A percentile compares a stretch with the other conserved stretches of the same genome.
phyloP scores from a whole-genome alignment of 1,284 basidiomycete genomes.

The Cutaneotrichosporon sp. region DNA sequence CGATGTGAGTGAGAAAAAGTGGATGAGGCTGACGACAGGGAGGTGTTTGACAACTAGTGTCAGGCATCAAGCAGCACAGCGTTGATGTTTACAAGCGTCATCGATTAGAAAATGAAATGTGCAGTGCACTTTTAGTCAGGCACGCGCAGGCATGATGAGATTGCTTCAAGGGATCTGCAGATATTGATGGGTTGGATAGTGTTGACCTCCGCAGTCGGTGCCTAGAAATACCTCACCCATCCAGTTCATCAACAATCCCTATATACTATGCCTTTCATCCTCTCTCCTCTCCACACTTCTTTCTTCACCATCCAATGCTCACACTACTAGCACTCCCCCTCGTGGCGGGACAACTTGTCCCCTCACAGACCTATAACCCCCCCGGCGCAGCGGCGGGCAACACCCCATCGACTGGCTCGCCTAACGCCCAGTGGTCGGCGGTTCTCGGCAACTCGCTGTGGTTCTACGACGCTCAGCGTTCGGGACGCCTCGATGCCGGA shows the following conservation, averaged over 20 bases:
- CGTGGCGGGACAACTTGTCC: constrained; percentile 37
- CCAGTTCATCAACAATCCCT: background rate
- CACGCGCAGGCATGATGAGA: no score
- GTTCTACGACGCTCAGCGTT: constrained; percentile 89
- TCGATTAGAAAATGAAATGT: no score
- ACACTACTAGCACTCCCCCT: background rate
- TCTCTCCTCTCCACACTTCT: background rate
- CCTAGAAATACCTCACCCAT: background rate
- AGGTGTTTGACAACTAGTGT: constrained; percentile 16
- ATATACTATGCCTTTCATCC: background rate
- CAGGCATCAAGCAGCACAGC: background rate
- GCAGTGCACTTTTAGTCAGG: no score
- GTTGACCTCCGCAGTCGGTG: background rate
- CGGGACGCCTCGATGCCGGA: constrained; percentile 65
- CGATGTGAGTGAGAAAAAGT: constrained; percentile 37
- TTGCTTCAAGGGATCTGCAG: background rate
- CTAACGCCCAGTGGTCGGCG: constrained; percentile 75
- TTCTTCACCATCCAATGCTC: background rate
- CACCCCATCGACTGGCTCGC: constrained; percentile 56
- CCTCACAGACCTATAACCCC: constrained; percentile 53
- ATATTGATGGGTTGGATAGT: background rate
- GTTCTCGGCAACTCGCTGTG: constrained; percentile 76
- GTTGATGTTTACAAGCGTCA: no score
- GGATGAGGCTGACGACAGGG: constrained; percentile 18
- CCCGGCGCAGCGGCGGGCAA: constrained; percentile 61